Evolutionary conservation across 352 stramenopile species (phyloP).

Genomic region (Phytopythium chamaehyphon): DNA sequence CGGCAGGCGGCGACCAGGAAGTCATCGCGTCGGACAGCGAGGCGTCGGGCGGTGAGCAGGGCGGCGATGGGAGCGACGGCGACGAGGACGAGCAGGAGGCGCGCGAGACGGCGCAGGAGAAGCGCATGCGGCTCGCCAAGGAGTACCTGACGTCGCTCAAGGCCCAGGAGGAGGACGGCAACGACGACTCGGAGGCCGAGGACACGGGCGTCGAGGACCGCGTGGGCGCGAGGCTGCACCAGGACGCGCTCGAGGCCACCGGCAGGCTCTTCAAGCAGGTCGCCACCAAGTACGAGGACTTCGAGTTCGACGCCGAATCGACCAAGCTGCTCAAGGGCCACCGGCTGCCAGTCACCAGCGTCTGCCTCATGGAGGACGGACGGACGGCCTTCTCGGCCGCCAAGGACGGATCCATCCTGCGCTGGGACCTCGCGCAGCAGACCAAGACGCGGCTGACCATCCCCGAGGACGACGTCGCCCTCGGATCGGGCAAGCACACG

Average conservation of each 20-base stretch:
- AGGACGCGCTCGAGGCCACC: constrained; percentile 80
- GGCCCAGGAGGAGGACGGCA: constrained; percentile 43
- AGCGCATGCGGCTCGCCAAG: constrained; percentile 85
- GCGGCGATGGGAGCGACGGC: constrained; percentile 19
- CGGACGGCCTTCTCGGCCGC: constrained; percentile 86
- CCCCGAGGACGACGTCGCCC: constrained; percentile 53
- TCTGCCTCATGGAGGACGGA: constrained; percentile 88
- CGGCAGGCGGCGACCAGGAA: constrained; percentile 32
- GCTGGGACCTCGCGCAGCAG: constrained; percentile 84
- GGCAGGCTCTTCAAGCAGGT: constrained; percentile 89
- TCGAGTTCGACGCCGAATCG: constrained; percentile 81
- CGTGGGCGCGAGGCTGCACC: constrained; percentile 73
- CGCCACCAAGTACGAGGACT: constrained; percentile 64
- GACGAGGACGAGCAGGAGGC: constrained; percentile 56
- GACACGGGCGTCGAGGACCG: constrained; percentile 57
- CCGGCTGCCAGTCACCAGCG: constrained; percentile 80
- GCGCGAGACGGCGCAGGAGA: constrained; percentile 86
- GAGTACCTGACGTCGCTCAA: constrained; percentile 86
- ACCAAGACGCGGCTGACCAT: constrained; percentile 66
- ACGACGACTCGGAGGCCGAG: constrained; percentile 38
- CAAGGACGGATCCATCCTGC: constrained; percentile 92
- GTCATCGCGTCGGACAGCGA: constrained; percentile 78
- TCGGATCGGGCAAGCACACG: constrained; percentile 40
- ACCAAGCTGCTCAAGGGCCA: constrained; percentile 74
- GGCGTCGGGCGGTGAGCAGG: constrained; percentile 27